Conservation (phyloP, 208 protist genomes). For the Trypanosoma rangeli region DNA sequence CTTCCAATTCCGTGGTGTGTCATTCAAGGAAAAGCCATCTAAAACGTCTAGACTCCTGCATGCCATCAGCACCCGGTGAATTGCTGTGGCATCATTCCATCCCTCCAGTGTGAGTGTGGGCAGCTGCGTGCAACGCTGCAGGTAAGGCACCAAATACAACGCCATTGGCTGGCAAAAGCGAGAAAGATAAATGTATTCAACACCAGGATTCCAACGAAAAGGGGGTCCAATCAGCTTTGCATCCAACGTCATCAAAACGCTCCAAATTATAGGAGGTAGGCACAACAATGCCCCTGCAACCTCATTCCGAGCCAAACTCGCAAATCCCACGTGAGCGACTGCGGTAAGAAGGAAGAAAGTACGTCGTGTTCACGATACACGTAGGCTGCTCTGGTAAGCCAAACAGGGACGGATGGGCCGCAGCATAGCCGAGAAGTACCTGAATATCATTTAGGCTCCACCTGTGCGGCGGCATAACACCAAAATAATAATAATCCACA, state of each 20-base stretch:
- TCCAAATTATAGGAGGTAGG: constrained; percentile 72
- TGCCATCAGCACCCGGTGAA: constrained; percentile 84
- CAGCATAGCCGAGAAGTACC: constrained; percentile 73
- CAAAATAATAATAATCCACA: constrained; percentile 86
- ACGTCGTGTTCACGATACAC: constrained; percentile 87
- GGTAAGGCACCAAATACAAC: constrained; percentile 52
- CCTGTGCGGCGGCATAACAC: constrained; percentile 76
- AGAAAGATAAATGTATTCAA: constrained; percentile 88
- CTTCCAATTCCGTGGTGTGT: constrained; percentile 73
- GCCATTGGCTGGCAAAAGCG: constrained; percentile 84
- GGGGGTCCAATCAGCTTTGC: constrained; percentile 77
- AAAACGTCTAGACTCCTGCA: constrained; percentile 83
- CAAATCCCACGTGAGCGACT: constrained; percentile 67
- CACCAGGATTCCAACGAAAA: constrained; percentile 86
- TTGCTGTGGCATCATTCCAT: constrained; percentile 85
- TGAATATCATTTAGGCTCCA: constrained; percentile 77
- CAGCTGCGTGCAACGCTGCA: constrained; percentile 65
- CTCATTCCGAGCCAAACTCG: constrained; percentile 83
- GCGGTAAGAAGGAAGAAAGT: constrained; percentile 81
- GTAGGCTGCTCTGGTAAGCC: constrained; percentile 82
- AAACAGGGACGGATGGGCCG: constrained; percentile 80
- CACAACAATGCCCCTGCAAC: constrained; percentile 85
- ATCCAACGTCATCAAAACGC: constrained; percentile 77
- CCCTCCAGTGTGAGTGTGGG: constrained; percentile 76
- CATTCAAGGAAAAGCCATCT: constrained; percentile 77